Conservation (phyloP, 805 yeast species). For the Candida taoyuanica region DNA sequence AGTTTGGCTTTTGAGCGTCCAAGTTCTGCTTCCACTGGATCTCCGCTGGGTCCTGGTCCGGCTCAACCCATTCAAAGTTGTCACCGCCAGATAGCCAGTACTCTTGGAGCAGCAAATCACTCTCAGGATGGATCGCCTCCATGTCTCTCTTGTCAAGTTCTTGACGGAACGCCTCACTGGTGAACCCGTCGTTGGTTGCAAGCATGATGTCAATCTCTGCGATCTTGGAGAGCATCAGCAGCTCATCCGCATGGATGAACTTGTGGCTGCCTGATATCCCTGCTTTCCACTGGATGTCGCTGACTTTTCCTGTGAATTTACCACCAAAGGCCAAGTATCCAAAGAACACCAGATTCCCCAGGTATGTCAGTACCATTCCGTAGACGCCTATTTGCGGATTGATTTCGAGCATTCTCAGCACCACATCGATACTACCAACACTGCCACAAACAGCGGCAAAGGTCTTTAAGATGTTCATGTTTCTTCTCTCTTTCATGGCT, state of each 20-base stretch:
- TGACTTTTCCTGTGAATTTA: conserved; percentile 48
- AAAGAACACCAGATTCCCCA: conserved; percentile 43
- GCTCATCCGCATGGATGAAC: conserved; percentile 62
- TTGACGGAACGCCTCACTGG: conserved; percentile 14
- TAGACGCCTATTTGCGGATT: conserved; percentile 31
- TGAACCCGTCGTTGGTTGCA: conserved; percentile 20
- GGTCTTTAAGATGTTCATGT: conserved; percentile 31
- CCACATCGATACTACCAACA: conserved; percentile 42
- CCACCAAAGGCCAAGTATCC: conserved; percentile 45
- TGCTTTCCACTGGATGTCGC: conserved; percentile 53
- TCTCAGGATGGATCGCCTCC: conserved; percentile 43
- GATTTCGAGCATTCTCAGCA: conserved; percentile 29
- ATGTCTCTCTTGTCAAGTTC: conserved; percentile 9
- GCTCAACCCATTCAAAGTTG: conserved; percentile 85
- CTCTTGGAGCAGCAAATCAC: conserved; percentile 67
- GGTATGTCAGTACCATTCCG: conserved; percentile 45
- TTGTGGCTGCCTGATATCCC: conserved; percentile 63
- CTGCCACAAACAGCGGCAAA: conserved; percentile 31
- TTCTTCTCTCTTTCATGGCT: conserved; percentile 31
- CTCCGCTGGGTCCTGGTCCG: conserved; percentile 87
- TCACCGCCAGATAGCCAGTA: conserved; percentile 87
- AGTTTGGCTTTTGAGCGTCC: conserved; percentile 13
- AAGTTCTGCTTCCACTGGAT: conserved; percentile 25
- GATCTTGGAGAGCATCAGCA: conserved; percentile 59
- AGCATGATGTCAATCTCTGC: conserved; percentile 50